Percentiles rank a stretch among this genome's conserved stretches.
Conservation (phyloP, 441 rosid species). For the Croton setiger region DNA sequence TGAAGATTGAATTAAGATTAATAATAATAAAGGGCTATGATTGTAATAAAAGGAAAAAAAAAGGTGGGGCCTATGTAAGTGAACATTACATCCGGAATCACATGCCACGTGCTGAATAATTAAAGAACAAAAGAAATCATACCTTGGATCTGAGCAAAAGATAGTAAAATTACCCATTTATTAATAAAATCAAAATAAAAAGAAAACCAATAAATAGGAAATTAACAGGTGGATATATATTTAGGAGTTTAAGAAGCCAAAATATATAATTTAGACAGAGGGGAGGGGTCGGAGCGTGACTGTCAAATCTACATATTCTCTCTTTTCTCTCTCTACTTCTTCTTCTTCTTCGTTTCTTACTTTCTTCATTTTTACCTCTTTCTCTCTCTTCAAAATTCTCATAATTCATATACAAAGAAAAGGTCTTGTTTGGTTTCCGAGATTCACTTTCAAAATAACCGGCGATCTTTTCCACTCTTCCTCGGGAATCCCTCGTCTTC, state of each 20-base stretch:
- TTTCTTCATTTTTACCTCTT: background rate
- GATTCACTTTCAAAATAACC: constrained; percentile 30
- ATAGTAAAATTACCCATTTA: constrained; percentile 20
- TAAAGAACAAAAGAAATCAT: constrained; percentile 18
- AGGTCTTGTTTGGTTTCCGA: background rate
- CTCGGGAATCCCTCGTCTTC: constrained; percentile 34
- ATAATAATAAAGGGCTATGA: too few relatives aligned
- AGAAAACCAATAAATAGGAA: background rate
- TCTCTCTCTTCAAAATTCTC: constrained; percentile 24
- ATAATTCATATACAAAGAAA: constrained; percentile 22
- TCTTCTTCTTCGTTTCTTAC: constrained; percentile 18
- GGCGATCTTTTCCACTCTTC: constrained; percentile 31
- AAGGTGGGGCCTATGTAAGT: constrained; percentile 15
- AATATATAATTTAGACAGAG: constrained; percentile 29
- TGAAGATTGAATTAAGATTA: background rate
- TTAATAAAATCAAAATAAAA: constrained; percentile 3
- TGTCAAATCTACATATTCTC: constrained; percentile 66
- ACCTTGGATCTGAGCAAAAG: constrained; percentile 26
- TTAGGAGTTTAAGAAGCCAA: constrained; percentile 14
- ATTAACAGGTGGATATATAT: constrained; percentile 25
- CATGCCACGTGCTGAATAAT: constrained; percentile 33
- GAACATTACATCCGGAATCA: constrained; percentile 8
- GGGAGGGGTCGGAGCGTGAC: constrained; percentile 57
- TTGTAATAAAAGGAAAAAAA: background rate
- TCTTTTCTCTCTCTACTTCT: constrained; percentile 21